Evolutionary conservation across 2,329 filamentous ascomycete genomes (phyloP).

Genomic region (Aspergillus glaucus): DNA sequence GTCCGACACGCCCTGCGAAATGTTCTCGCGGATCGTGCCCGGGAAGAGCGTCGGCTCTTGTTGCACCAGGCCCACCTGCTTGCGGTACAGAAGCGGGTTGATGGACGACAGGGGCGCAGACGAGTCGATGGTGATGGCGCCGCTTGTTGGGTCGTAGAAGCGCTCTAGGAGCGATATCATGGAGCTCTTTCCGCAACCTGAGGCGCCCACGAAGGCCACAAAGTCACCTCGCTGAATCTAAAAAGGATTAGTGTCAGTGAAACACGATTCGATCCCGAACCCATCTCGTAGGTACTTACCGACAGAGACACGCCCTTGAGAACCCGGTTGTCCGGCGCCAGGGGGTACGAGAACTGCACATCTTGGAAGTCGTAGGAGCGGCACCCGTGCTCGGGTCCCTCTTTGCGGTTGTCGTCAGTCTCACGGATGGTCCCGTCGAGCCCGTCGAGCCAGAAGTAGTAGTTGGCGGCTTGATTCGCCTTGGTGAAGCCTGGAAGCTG

Average conservation of each 20-base stretch:
- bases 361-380: constrained; percentile 39
- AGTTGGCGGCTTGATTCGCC: constrained; percentile 45
- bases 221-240: constrained; percentile 45
- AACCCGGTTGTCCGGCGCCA: constrained; percentile 17
- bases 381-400: constrained; percentile 12
- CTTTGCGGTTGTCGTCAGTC: constrained; percentile 36
- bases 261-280: neutral
- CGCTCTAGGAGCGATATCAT: constrained; percentile 56
- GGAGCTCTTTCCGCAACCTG: constrained; percentile 59
- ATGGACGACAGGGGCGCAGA: constrained; percentile 50
- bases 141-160: constrained; percentile 64
- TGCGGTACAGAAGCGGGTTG: constrained; percentile 58
- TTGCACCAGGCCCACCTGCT: constrained; percentile 62
- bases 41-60: constrained; percentile 70
- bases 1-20: constrained; percentile 50
- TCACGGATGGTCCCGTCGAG: constrained; percentile 38
- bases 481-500: constrained; percentile 38
- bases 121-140: constrained; percentile 59
- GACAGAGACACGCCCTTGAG: constrained; percentile 22
- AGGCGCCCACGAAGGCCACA: constrained; percentile 51
- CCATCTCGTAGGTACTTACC: neutral
- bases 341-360: constrained; percentile 35
- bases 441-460: constrained; percentile 40
- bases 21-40: constrained; percentile 63
- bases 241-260: neutral